Evolutionary conservation across 2,329 filamentous ascomycete genomes (phyloP).

Genomic region (Cryphonectria nitschkei): DNA sequence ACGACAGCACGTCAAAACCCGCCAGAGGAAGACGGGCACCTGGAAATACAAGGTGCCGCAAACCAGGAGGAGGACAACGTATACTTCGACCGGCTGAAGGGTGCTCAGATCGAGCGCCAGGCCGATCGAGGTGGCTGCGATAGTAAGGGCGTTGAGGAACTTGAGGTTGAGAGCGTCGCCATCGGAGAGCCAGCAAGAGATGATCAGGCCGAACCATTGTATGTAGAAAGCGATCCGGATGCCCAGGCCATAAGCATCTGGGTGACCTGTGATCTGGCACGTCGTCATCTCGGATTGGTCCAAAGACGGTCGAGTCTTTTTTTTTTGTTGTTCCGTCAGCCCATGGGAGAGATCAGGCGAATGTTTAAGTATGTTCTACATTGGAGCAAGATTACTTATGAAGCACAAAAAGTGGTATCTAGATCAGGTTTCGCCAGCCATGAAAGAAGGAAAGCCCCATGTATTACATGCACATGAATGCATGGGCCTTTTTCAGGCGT

Average conservation of each 20-base stretch:
- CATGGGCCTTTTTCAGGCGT: too few relatives aligned
- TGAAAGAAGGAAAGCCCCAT: neutral
- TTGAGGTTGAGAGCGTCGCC: constrained; percentile 22
- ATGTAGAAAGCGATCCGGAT: constrained; percentile 29
- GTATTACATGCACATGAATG: neutral
- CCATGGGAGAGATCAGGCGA: neutral
- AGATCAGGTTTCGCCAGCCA: neutral
- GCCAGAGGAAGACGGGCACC: constrained; percentile 31
- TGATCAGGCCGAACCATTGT: constrained; percentile 29
- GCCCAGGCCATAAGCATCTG: constrained; percentile 26
- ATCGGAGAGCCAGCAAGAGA: constrained; percentile 25
- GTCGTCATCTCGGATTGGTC: constrained; percentile 15
- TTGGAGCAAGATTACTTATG: neutral
- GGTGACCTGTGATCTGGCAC: constrained; percentile 20
- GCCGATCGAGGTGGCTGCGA: constrained; percentile 23
- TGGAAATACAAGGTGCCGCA: constrained; percentile 29
- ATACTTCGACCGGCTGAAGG: constrained; percentile 28
- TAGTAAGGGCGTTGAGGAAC: constrained; percentile 26
- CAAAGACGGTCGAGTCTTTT: neutral
- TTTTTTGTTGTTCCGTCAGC: neutral
- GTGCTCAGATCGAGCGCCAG: constrained; percentile 16
- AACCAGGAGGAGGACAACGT: constrained; percentile 32
- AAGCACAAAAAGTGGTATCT: neutral
- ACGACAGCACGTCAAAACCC: constrained; percentile 31
- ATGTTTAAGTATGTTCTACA: neutral